Base-by-base conservation (phyloP, 371 early-diverging fungal genomes). In the Coelomomyces lativittatus region DNA sequence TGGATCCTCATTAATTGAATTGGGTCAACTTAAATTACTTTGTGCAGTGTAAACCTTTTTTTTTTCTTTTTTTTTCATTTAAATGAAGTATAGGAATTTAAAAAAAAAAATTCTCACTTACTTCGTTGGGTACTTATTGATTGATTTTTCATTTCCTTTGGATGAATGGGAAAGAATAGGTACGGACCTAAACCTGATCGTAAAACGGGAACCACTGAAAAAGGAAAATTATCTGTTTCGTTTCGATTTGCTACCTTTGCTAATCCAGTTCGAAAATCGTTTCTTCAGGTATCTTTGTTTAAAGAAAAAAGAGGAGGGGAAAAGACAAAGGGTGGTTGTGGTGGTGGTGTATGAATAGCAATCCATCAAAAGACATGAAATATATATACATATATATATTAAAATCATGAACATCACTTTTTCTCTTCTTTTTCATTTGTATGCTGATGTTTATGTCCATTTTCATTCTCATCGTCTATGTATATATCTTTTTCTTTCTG, bases 201-300 rank as follows among this genome's bases (percentile, higher is more conserved):
- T 55, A 61, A n/a, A 61, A 32, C 17, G 14, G 14, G 31, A 29
- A 58, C 43, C 14, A 15, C 60, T 26, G 67, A 59, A 33, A 66
- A 62, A n/a, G 83, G 83, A 19, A 63, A 53, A 14, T 58, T 88
- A 21, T 71, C 78, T 44, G 87, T 88, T 56, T 89, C 89, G 47
- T 82, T 92, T 56, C 85, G 86, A 55, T 86, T 88, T 54, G 73
- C 91, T 1, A 76, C 89, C 9, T 91, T 88, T 48, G 69, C 91
- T n/a, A 78, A 83, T 39, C 57, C 56, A 40, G 82, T 82, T 57
- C 72, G 81, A 55, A 59, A 81, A 37, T 51, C 60, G 23, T 66
- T 75, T n/a, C n/a, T n/a, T n/a, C n/a, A n/a, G n/a, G n/a, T n/a
- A n/a, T n/a, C n/a, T n/a, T n/a, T n/a, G n/a, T n/a, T n/a, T n/a